Conservation (phyloP, 2,329 filamentous ascomycete genomes). For the Colletotrichum echinochloae region DNA sequence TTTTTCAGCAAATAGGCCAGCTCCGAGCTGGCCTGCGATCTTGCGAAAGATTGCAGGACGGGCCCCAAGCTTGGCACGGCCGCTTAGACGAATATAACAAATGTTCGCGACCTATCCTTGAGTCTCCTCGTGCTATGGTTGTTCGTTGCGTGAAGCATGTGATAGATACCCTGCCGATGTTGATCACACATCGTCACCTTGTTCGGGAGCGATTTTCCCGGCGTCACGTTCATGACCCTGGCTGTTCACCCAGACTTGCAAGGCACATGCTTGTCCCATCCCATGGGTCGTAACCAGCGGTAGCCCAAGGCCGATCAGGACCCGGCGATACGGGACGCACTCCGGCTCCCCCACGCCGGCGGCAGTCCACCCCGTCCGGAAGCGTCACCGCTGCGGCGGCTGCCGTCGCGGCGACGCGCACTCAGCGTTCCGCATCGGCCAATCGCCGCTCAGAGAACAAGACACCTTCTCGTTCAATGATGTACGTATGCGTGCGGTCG, state of each 20-base stretch:
- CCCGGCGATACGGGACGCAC: neutral
- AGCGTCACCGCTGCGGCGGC: neutral
- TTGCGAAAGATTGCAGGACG: neutral
- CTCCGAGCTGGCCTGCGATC: neutral
- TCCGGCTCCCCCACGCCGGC: neutral
- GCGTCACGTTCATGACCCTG: neutral
- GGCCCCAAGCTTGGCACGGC: neutral
- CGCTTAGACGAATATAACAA: slow-evolving; percentile 1
- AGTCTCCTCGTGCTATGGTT: neutral
- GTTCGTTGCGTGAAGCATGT: neutral
- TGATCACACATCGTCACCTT: neutral
- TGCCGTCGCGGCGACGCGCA: neutral
- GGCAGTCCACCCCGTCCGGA: no score
- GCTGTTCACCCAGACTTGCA: neutral
- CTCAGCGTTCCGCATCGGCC: neutral
- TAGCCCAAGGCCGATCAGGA: neutral
- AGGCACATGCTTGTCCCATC: neutral
- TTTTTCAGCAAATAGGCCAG: neutral
- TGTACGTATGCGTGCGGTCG: no score
- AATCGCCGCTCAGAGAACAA: neutral
- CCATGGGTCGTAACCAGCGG: neutral
- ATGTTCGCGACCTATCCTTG: neutral
- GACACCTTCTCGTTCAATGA: neutral
- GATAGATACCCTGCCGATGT: neutral
- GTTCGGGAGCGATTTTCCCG: neutral